Evolutionary conservation across 352 stramenopile species (phyloP), one percentile per base, ranked within the genome.

Genomic region (Pythium aristosporum): DNA sequence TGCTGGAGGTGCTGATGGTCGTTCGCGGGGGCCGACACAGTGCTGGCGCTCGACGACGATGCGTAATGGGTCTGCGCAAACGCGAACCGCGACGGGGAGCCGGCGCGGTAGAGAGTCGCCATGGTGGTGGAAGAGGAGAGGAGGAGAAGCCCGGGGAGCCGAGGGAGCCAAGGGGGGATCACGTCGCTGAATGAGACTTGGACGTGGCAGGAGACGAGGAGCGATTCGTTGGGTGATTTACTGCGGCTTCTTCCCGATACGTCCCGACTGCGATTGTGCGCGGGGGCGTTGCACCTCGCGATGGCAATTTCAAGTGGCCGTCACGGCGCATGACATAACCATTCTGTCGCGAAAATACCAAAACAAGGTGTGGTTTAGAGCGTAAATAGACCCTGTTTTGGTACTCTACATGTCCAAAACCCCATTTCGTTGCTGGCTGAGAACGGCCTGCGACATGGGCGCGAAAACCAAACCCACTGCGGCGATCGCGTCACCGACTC

Each of bases 31-130:
- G 48, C 56, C 42, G 44, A 44, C 5, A 55, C 28, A 13, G 36
- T 25, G 13, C 21, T 42, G 21, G 42, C 44, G 15, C 50, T 60
- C 25, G 43, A 85, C 25, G 42, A 68, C 71, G 79, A 82, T 65
- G 79, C 81, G 65, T 91, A 91, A 68, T 92, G 82, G 53, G 79
- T 86, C 59, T 85, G 79, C 20, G 74, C 65, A 67, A 92, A 88
- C 51, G 79, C 72, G 61, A 92, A 86, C 37, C 80, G 79, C 67
- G 75, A 76, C 30, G 77, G 74, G 51, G 76, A 74, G 48, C 73
- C 76, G 62, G 25, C 25, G 5, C 82, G 83, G 73, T 92, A 92
- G 37, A 90, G 86, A 18, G 82, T 85, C 42, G 82, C 80, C 74
- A 89, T 89, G 49, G 20, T 60, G 3, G 11, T n/a, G 5, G 30